A percentile compares a stretch with the other conserved stretches of the same genome.
phyloP scores from a whole-genome alignment of 768 basidiomycete species.

The Trichaptum fuscoviolaceum region DNA sequence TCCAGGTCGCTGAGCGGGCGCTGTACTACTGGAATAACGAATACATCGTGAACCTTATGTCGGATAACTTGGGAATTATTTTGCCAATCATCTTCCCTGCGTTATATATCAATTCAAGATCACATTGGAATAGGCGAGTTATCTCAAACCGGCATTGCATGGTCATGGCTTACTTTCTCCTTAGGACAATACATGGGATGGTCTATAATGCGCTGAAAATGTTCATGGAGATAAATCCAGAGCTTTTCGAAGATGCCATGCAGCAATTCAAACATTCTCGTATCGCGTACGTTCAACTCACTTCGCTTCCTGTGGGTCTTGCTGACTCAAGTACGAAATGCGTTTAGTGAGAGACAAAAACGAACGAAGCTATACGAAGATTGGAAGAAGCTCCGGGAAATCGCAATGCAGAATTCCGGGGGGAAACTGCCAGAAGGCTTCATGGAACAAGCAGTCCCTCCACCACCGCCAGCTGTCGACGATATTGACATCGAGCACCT shows the following conservation, averaged over 20 bases:
- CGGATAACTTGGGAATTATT: constrained; percentile 84
- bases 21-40: constrained; percentile 99
- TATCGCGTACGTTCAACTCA: constrained; percentile 57
- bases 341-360: constrained; percentile 76
- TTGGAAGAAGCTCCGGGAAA: constrained; percentile 82
- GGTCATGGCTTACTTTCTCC: background rate
- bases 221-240: constrained; percentile 99
- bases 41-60: constrained; percentile 99
- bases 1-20: constrained; percentile 98
- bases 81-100: constrained; percentile 97
- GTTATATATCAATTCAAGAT: constrained; percentile 90
- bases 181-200: constrained; percentile 97
- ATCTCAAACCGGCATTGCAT: constrained; percentile 7
- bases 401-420: constrained; percentile 64
- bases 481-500: constrained; percentile 86
- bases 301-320: constrained; percentile 3
- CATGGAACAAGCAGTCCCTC: constrained; percentile 59
- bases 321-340: background rate
- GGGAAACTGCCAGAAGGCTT: constrained; percentile 71
- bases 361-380: constrained; percentile 80
- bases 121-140: constrained; percentile 96
- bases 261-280: constrained; percentile 88
- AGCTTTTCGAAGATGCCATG: constrained; percentile 90
- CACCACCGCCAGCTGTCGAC: constrained; percentile 71
- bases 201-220: constrained; percentile 97